phyloP scores from a whole-genome alignment of 371 early-diverging fungal species.

The Haplosporangium sp. region DNA sequence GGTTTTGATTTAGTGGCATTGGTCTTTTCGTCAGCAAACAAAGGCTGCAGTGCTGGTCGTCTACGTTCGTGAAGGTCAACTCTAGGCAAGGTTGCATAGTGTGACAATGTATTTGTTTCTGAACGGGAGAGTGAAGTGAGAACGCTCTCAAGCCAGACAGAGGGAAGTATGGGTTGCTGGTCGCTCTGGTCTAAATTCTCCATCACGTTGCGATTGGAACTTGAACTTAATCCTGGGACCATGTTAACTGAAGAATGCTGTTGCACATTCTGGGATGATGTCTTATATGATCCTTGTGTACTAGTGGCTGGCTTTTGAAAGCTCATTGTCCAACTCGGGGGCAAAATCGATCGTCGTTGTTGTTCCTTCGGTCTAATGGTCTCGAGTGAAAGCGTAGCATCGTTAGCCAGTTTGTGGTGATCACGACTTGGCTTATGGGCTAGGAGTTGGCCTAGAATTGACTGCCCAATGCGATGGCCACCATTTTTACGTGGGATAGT shows the following conservation, averaged over 20 bases:
- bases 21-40: slow-evolving; percentile 15
- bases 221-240: neutral
- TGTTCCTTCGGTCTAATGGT: slow-evolving; percentile 52
- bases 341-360: slow-evolving; percentile 44
- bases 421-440: slow-evolving; percentile 36
- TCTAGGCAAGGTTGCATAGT: slow-evolving; percentile 43
- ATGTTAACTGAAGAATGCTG: neutral
- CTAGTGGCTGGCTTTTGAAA: slow-evolving; percentile 18
- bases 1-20: neutral
- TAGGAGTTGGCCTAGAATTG: slow-evolving; percentile 44
- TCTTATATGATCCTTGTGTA: slow-evolving; percentile 1
- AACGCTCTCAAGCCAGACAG: slow-evolving; percentile 42
- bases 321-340: slow-evolving; percentile 26
- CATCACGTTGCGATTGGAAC: slow-evolving; percentile 9
- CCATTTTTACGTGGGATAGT: slow-evolving; percentile 37
- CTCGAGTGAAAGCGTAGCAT: slow-evolving; percentile 32
- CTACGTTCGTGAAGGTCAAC: slow-evolving; percentile 9
- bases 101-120: slow-evolving; percentile 22
- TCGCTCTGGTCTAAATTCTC: slow-evolving; percentile 31
- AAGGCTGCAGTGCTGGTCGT: neutral
- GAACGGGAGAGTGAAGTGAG: slow-evolving; percentile 34
- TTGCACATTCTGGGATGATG: neutral
- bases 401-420: slow-evolving; percentile 25
- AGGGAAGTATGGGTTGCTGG: slow-evolving; percentile 23
- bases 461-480: slow-evolving; percentile 34